Evolutionary conservation across 495 filamentous ascomycete genomes (phyloP).

Genomic region (Tuber aestivum): DNA sequence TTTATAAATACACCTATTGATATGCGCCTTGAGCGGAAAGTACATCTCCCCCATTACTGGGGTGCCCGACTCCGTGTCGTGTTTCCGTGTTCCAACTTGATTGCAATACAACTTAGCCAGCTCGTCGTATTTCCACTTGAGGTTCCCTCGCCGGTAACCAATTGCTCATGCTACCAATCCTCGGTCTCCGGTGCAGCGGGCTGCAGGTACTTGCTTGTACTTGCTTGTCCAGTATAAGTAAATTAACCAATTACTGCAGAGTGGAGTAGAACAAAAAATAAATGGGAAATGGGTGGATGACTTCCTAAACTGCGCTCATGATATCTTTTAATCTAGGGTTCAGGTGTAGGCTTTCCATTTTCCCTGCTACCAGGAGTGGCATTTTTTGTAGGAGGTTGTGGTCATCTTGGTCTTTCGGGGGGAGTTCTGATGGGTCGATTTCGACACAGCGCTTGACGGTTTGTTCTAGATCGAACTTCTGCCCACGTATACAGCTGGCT

Average conservation of each 20-base stretch:
- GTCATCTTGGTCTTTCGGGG: background rate
- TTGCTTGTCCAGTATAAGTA: constrained; percentile 59
- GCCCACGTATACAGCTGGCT: constrained; percentile 59
- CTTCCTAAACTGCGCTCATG: constrained; percentile 56
- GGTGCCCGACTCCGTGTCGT: no score
- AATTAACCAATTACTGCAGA: no score
- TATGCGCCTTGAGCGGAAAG: no score
- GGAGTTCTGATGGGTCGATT: background rate
- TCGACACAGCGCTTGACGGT: constrained; percentile 40
- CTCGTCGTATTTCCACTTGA: no score
- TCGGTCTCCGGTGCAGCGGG: constrained; percentile 53
- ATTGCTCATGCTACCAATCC: no score
- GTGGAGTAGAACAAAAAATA: no score
- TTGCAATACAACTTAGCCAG: no score
- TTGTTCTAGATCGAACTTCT: constrained; percentile 58
- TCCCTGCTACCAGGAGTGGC: constrained; percentile 14
- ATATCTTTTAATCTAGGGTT: constrained; percentile 60
- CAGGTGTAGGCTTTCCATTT: constrained; percentile 63
- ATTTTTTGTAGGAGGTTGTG: no score
- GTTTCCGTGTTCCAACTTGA: no score
- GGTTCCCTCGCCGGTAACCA: no score
- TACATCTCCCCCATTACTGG: no score
- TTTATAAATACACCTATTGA: no score
- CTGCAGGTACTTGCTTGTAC: constrained; percentile 63
- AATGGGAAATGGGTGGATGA: background rate